Evolutionary conservation across 495 filamentous ascomycete species (phyloP), one percentile per base, ranked within the genome.

Genomic region (Penicillium odoratum): DNA sequence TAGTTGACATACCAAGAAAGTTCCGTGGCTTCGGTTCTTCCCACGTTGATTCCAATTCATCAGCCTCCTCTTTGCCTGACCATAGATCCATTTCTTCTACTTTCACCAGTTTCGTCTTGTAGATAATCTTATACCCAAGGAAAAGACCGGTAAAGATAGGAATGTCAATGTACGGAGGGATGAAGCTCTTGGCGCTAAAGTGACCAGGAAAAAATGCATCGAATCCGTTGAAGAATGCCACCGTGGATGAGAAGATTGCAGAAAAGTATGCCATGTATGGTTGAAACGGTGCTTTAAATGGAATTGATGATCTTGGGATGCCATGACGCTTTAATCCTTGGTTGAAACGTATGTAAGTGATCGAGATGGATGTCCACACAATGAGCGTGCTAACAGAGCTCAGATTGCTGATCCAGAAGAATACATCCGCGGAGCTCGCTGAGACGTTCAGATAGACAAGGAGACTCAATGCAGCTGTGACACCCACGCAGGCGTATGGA

Each of bases 211-310:
- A 82, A 59, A 87, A 87, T 25, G 83, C 81, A 48, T 75, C 72
- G 57, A 85, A 87, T 7, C 85, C 84, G 56, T 82, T 84, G 56
- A 84, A 76, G 11, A 87, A 66, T 8, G 71, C 72, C 30, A 86
- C 68, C 43, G 83, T 70, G 16, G 63, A 60, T 52, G 83, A 83
- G 51, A 74, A 75, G n/a, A 78, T 65, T 4, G 83, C 60, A 2
- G 75, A 64, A 46, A 78, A 64, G 62, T 76, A 85, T 0, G 82
- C 70, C 45, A 74, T 60, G 57, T 71, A 81, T 3, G 83, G 83
- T 61, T 85, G 83, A 3, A 83, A 59, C 10, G 61, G 63, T 13
- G 77, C 75, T 9, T 74, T 66, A 58, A 78, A 87, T 4, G 83
- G 79, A 30, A 85, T 67, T 7, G 75, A 66, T 7, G 57, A 61